phyloP scores from a whole-genome alignment of 2,329 filamentous ascomycete species.

The Chrysoporthe cubensis region DNA sequence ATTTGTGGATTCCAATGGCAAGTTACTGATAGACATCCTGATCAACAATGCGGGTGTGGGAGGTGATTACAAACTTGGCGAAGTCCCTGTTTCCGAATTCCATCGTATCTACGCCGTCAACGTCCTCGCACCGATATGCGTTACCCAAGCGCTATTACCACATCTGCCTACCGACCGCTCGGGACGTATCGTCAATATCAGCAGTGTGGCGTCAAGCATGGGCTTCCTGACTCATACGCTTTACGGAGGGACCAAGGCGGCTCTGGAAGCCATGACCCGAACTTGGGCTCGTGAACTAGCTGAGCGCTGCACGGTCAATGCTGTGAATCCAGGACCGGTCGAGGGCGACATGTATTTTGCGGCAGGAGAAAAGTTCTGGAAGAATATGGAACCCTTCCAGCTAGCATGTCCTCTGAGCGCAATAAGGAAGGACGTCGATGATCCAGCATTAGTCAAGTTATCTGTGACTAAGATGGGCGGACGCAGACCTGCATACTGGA shows the following conservation, averaged over 20 bases:
- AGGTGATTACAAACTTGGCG: slow-evolving; percentile 49
- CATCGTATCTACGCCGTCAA: slow-evolving; percentile 60
- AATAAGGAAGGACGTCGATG: too few relatives aligned
- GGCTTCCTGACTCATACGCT: slow-evolving; percentile 59
- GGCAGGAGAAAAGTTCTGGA: too few relatives aligned
- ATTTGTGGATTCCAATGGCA: slow-evolving; percentile 34
- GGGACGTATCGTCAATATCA: slow-evolving; percentile 62
- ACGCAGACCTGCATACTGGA: slow-evolving; percentile 60
- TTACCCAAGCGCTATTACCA: slow-evolving; percentile 57
- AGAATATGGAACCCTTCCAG: too few relatives aligned
- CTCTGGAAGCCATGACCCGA: slow-evolving; percentile 65
- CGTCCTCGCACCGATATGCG: slow-evolving; percentile 59
- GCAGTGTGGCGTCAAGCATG: slow-evolving; percentile 55
- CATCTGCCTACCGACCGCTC: slow-evolving; percentile 60
- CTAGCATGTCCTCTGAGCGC: too few relatives aligned
- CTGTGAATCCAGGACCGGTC: slow-evolving; percentile 63
- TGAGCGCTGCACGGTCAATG: slow-evolving; percentile 60
- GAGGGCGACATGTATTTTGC: slow-evolving; percentile 40
- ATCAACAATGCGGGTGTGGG: slow-evolving; percentile 63
- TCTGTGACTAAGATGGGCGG: slow-evolving; percentile 53
- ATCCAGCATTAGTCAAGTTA: background rate
- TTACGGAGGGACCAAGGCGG: slow-evolving; percentile 66
- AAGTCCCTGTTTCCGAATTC: slow-evolving; percentile 55
- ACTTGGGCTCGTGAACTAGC: slow-evolving; percentile 64
- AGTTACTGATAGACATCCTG: slow-evolving; percentile 59